Conservation (phyloP, 1,284 basidiomycete genomes). For the Puccinia novopanici region DNA sequence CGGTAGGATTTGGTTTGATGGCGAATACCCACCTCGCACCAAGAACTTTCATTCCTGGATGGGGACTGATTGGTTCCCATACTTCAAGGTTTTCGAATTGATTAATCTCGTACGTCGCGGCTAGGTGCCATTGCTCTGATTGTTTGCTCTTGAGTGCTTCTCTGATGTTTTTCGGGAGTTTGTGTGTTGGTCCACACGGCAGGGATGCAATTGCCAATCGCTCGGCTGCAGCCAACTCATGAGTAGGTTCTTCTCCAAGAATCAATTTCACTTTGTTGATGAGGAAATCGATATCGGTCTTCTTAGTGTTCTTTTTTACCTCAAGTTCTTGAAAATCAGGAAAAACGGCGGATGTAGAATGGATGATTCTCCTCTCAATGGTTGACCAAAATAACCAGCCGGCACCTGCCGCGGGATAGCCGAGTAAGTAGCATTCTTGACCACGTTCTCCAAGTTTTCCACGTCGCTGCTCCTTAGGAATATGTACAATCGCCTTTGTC, state of each 20-base stretch:
- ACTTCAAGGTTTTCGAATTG: not conserved
- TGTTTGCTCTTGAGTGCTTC: not conserved
- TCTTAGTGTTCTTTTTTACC: not conserved
- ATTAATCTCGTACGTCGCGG: not conserved
- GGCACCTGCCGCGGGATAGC: not conserved
- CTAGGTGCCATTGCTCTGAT: not conserved
- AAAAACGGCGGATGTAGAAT: slow-evolving; percentile 19
- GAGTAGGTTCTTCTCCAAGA: slow-evolving; percentile 3
- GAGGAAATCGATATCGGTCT: not conserved
- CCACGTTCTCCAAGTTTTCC: not conserved
- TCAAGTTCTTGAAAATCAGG: not conserved
- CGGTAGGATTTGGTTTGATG: not conserved
- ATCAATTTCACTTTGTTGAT: not conserved
- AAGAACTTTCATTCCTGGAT: slow-evolving; percentile 1
- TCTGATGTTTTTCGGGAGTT: not conserved
- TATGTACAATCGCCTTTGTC: not conserved
- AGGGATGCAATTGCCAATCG: not conserved
- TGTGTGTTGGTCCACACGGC: not conserved
- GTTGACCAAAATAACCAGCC: slow-evolving; percentile 28
- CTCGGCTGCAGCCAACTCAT: not conserved
- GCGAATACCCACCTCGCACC: not conserved
- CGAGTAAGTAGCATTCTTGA: slow-evolving; percentile 7
- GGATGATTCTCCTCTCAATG: not conserved
- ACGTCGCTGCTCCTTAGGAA: not conserved
- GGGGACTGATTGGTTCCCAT: not conserved